Evolutionary conservation across 140 eudicot species (phyloP).

Genomic region (Cichorium intybus): DNA sequence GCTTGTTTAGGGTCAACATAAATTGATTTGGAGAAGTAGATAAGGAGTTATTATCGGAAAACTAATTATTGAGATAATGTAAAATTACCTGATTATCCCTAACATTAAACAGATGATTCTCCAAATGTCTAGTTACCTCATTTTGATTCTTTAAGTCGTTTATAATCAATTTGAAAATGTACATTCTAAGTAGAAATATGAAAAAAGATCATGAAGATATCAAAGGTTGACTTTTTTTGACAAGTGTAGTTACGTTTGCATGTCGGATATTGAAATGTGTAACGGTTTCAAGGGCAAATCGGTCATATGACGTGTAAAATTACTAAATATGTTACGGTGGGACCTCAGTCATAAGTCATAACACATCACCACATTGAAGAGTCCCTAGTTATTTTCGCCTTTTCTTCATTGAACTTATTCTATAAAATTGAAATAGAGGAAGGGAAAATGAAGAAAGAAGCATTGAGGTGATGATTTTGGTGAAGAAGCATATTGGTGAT

Average conservation of each 20-base stretch:
- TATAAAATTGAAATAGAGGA: slow-evolving; percentile 3
- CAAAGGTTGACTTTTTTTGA: slow-evolving; percentile 3
- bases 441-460: slow-evolving; percentile 9
- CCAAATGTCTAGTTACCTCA: not conserved
- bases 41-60: not conserved
- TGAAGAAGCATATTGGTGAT: slow-evolving; percentile 12
- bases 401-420: slow-evolving; percentile 7
- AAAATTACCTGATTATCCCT: not conserved
- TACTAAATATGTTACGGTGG: not conserved
- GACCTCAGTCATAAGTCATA: slow-evolving; percentile 9
- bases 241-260: not conserved
- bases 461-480: not conserved
- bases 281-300: slow-evolving; percentile 16
- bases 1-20: not conserved
- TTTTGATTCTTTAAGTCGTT: not conserved
- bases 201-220: not conserved
- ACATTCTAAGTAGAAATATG: not conserved
- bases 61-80: slow-evolving; percentile 2
- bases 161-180: not conserved
- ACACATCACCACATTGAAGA: slow-evolving; percentile 5
- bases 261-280: not conserved
- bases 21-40: slow-evolving; percentile 5
- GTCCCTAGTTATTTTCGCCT: slow-evolving; percentile 5
- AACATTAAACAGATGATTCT: not conserved
- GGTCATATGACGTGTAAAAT: slow-evolving; percentile 15